Percentiles rank a stretch among this genome's conserved stretches.
Conservation (phyloP, 257 asterid genomes). For the Osmanthus fragrans region DNA sequence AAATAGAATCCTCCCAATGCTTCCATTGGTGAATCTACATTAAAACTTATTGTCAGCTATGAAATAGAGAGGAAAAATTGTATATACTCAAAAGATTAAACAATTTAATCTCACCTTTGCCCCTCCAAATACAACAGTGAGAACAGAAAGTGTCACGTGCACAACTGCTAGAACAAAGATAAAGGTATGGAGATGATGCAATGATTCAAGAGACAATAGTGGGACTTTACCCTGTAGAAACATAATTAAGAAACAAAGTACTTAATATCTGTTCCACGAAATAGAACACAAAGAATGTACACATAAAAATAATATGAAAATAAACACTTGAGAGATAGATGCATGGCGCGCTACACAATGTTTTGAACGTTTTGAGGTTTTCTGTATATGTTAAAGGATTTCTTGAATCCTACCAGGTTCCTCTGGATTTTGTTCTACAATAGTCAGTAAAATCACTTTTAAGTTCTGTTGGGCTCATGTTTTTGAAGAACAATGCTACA, state of each 20-base stretch:
- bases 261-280: constrained; percentile 9
- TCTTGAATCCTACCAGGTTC: not conserved
- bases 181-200: constrained; percentile 82
- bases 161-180: constrained; percentile 85
- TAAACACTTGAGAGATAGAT: not conserved
- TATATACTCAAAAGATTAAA: constrained; percentile 8
- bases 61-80: not conserved
- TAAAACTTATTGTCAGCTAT: constrained; percentile 1
- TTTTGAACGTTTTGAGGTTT: not conserved
- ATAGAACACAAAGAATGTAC: not conserved
- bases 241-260: constrained; percentile 3
- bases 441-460: not conserved
- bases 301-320: not conserved
- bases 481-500: no score
- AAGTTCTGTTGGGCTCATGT: not conserved
- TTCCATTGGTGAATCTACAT: constrained; percentile 90
- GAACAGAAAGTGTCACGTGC: constrained; percentile 78
- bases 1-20: constrained; percentile 83
- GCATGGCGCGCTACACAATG: not conserved
- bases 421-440: not conserved
- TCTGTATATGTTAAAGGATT: not conserved
- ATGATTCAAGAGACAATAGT: constrained; percentile 63
- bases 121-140: constrained; percentile 77
- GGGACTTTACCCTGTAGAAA: constrained; percentile 65
- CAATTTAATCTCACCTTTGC: constrained; percentile 44